phyloP scores from a whole-genome alignment of 176 grass and related monocot genomes.

The Eleusine indica region DNA sequence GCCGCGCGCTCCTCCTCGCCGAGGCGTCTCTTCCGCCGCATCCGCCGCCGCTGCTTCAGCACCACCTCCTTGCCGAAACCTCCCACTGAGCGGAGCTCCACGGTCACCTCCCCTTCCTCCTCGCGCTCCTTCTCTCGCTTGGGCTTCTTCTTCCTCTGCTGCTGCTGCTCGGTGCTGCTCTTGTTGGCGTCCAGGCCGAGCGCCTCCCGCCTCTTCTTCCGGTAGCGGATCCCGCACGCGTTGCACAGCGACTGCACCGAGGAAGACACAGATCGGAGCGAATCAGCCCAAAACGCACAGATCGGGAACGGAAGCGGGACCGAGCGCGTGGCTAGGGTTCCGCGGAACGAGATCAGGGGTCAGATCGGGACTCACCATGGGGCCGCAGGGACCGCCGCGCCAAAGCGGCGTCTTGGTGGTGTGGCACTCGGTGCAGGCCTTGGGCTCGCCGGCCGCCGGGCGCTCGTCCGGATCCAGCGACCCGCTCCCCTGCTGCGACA shows the following conservation, averaged over 20 bases:
- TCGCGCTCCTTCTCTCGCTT: conserved; percentile 10
- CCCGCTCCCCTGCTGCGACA: conserved; percentile 42
- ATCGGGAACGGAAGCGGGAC: conserved; percentile 1
- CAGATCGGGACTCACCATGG: conserved; percentile 68
- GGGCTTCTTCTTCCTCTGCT: conserved; percentile 46
- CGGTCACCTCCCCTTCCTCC: conserved; percentile 38
- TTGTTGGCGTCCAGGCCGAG: conserved; percentile 49
- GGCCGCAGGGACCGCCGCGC: conserved; percentile 74
- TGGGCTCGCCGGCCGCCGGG: conserved; percentile 54
- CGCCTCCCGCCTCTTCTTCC: conserved; percentile 79
- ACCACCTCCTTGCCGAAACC: conserved; percentile 66
- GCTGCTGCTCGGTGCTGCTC: conserved; percentile 15
- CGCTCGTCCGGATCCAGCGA: conserved; percentile 54
- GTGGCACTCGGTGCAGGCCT: conserved; percentile 77
- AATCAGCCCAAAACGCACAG: conserved; percentile 30
- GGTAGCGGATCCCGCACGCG: conserved; percentile 96
- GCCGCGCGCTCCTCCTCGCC: conserved; percentile 83
- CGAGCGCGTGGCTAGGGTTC: conserved; percentile 25
- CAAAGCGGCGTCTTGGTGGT: conserved; percentile 88
- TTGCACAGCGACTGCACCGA: conserved; percentile 85
- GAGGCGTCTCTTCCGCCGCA: conserved; percentile 53
- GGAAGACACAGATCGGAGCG: conserved; percentile 35
- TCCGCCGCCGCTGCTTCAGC: conserved; percentile 74
- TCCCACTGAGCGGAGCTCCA: conserved; percentile 48
- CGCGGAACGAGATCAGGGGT: not conserved